Base-by-base conservation (phyloP, 2,329 filamentous ascomycete genomes). In the Blastomyces gilchristii region DNA sequence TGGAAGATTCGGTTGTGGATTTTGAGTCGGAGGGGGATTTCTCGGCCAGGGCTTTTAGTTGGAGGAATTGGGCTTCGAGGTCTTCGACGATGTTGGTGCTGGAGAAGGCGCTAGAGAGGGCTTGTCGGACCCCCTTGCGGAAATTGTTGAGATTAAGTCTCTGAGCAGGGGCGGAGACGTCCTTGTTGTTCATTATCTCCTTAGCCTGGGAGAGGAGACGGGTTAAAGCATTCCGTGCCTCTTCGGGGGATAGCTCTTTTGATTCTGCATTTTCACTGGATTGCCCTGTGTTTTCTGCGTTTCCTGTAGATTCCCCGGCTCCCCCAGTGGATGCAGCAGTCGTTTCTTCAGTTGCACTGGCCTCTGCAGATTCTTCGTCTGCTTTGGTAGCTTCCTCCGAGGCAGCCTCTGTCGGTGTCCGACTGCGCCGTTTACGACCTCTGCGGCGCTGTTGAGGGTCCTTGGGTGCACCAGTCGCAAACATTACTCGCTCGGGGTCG, bases 401-500 rank as follows among this genome's bases (percentile, higher is more conserved):
- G 62, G 69, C 34, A 31, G 69, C 66, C 34, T 68, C 63, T 59
- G 67, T 67, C 58, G 71, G 69, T 62, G 65, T 70, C 56, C 73
- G 71, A 45, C 69, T 71, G 68, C 66, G 65, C 67, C 68, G 64
- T 61, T 69, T 54, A 57, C 77, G 75, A 41, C 69, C 67, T 37
- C 74, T 71, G 18, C 77, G 75, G 61, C 77, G 74, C 65, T 79
- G 76, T 25, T 65, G 62, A 62, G 69, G 72, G 58, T 81, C 76
- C 76, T 91, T 94, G 58, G 84, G 83, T 34, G 83, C 82, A 64
- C 94, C 94, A 0, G 92, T 96, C 43, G 90, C 93, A 71, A 84
- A 92, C 76, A 99, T 82, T 63, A 99, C 94, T 69, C 87, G 86
- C 49, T 96, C 90, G 45, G 89, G 83, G 25, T 97, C 89, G 70